Base-by-base conservation (phyloP, 225 moss, liverwort and hornwort genomes). In the Ulota crispa region DNA sequence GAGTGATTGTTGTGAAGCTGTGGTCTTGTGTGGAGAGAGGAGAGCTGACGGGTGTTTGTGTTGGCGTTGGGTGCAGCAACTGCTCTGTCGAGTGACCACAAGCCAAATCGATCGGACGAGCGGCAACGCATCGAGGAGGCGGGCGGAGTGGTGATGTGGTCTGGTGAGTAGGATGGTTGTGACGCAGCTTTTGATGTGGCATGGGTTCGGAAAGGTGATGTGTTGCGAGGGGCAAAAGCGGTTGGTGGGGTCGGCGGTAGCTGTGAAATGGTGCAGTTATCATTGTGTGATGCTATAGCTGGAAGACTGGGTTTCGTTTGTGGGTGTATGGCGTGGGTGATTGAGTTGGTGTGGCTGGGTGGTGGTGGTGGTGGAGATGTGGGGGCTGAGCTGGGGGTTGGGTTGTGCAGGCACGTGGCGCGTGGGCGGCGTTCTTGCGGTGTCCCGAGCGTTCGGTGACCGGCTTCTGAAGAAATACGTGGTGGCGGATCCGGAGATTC, bases 141-240 rank as follows among this genome's bases (percentile, higher is more conserved):
- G 24, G 97, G 97, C 75, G 97, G 97, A 55, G 97, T 98, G 8
- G 95, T 98, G 21, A 95, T 98, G 97, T 98, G 97, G 97, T 92
- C 97, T 72, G 97, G 97, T 97, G 85, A 80, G 86, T 88, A 7
- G 42, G 57, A 52, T 4, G 8, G 41, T 23, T 69, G 16, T n/a
- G 42, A 62, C 30, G 24, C 19, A 79, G 68, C 45, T 78, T 13
- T 61, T 30, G 45, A 68, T 26, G n/a, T 37, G 43, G 4, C 55
- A 11, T 70, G 64, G n/a, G 36, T 36, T 86, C 0, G 34, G 23
- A 34, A 32, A 28, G 27, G 28, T 52, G 3, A 30, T 64, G 52
- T 39, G 28, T 43, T 30, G 28, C 54, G 18, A 19, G 26, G 20
- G 20, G 15, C 54, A 11, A 54, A 20, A 8, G 61, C 13, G 20